phyloP scores from a whole-genome alignment of 305 asterid species.

The Fraxinus xanthoxyloides region DNA sequence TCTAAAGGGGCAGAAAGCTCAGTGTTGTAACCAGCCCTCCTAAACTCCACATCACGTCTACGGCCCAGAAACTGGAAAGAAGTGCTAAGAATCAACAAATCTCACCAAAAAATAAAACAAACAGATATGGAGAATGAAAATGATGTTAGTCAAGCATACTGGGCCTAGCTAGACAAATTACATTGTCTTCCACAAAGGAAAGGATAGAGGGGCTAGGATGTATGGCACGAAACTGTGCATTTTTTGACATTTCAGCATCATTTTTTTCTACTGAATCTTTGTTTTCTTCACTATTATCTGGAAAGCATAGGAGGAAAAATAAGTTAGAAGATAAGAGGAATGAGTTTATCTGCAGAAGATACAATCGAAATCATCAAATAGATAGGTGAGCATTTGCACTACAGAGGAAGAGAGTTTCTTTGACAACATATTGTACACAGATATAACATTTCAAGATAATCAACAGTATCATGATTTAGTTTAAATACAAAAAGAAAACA shows the following conservation, averaged over 20 bases:
- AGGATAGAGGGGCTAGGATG: constrained; percentile 81
- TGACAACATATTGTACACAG: background rate
- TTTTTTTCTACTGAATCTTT: constrained; percentile 37
- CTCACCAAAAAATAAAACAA: constrained; percentile 12
- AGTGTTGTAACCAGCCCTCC: constrained; percentile 88
- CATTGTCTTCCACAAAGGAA: constrained; percentile 93
- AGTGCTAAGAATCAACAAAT: constrained; percentile 17
- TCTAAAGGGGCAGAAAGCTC: constrained; percentile 85
- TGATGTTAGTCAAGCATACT: constrained; percentile 28
- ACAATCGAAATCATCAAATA: constrained; percentile 9
- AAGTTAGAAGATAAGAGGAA: constrained; percentile 12
- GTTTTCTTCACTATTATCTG: constrained; percentile 55
- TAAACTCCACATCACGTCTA: constrained; percentile 76
- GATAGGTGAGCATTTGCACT: background rate
- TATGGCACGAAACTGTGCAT: constrained; percentile 96
- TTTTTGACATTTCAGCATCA: constrained; percentile 62
- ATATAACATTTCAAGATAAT: background rate
- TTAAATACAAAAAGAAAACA: background rate
- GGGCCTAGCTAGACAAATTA: constrained; percentile 36
- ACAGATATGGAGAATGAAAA: background rate
- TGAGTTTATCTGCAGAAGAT: constrained; percentile 1
- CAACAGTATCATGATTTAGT: background rate
- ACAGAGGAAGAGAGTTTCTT: background rate
- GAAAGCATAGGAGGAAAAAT: constrained; percentile 28
- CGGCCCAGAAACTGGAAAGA: constrained; percentile 83